Evolutionary conservation across 169 alveolate genomes (phyloP).

Genomic region (Babesia caballi): DNA sequence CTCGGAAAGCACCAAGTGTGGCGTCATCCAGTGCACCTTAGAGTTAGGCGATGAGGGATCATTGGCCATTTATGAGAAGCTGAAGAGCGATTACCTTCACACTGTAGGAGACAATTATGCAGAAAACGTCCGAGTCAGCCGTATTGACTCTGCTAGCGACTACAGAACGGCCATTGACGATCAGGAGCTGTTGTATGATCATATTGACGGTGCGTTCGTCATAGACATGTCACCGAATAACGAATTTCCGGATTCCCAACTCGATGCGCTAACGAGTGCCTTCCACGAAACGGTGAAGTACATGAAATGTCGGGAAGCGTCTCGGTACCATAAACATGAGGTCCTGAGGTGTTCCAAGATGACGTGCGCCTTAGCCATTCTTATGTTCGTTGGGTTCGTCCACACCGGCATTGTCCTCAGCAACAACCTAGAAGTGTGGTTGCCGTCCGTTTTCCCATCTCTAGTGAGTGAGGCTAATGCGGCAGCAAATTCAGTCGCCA

Average conservation of each 20-base stretch:
- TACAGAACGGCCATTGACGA: conserved; percentile 14
- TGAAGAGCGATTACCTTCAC: background rate
- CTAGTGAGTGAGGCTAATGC: too few species aligned
- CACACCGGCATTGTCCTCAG: too few species aligned
- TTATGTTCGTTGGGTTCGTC: conserved; percentile 30
- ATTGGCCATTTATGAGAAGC: background rate
- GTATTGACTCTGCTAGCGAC: background rate
- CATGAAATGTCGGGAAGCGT: conserved; percentile 74
- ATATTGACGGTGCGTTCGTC: background rate
- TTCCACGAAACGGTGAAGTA: conserved; percentile 65
- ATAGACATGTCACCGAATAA: background rate
- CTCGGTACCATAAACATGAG: conserved; percentile 65
- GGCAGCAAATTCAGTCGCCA: too few species aligned
- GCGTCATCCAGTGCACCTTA: background rate
- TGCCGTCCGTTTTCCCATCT: too few species aligned
- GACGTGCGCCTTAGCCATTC: conserved; percentile 41
- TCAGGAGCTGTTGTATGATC: background rate
- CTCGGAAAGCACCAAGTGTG: too few species aligned
- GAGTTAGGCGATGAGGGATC: background rate
- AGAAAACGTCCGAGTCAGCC: background rate
- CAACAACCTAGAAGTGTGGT: too few species aligned
- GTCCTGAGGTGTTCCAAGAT: conserved; percentile 45
- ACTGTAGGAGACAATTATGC: background rate
- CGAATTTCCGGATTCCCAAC: background rate
- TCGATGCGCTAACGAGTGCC: background rate